Conservation (phyloP, 2,329 filamentous ascomycete species). For the Thelonectria discophora region DNA sequence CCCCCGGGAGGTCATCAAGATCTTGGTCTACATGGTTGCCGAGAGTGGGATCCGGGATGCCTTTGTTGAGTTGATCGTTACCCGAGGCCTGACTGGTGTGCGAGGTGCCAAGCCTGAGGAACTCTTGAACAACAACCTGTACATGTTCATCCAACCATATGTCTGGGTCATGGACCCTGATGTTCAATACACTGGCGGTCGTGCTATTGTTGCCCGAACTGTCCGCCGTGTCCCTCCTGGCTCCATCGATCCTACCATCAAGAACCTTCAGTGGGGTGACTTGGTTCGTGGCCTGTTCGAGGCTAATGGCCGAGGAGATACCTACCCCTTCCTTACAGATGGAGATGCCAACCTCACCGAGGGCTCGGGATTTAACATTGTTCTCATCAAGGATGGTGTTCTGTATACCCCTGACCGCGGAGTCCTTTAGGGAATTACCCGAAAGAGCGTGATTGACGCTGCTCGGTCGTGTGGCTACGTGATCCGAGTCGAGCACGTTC, state of each 20-base stretch:
- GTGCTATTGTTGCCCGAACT: slow-evolving; percentile 55
- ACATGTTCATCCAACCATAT: slow-evolving; percentile 59
- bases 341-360: slow-evolving; percentile 60
- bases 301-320: slow-evolving; percentile 55
- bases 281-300: slow-evolving; percentile 56
- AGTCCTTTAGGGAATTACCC: slow-evolving; percentile 58
- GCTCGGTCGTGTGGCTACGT: slow-evolving; percentile 47
- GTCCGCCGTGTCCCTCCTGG: slow-evolving; percentile 56
- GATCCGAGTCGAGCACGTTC: slow-evolving; percentile 52
- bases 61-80: slow-evolving; percentile 61
- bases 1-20: slow-evolving; percentile 51
- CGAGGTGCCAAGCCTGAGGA: slow-evolving; percentile 53
- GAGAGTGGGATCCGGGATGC: slow-evolving; percentile 58
- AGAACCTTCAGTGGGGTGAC: slow-evolving; percentile 63
- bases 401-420: slow-evolving; percentile 58
- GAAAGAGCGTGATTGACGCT: slow-evolving; percentile 58
- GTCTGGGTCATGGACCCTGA: slow-evolving; percentile 60
- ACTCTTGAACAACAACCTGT: slow-evolving; percentile 58
- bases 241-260: slow-evolving; percentile 59
- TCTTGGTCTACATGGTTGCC: slow-evolving; percentile 55
- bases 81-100: no score
- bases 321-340: slow-evolving; percentile 60
- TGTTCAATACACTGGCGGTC: slow-evolving; percentile 51
- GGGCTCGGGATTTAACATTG: slow-evolving; percentile 59
- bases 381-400: slow-evolving; percentile 54